These are phyloP conservation scores for Zarea fungicola DNA, from an alignment of 2,329 filamentous ascomycete genomes.

Conservation along the genomic window DNA sequence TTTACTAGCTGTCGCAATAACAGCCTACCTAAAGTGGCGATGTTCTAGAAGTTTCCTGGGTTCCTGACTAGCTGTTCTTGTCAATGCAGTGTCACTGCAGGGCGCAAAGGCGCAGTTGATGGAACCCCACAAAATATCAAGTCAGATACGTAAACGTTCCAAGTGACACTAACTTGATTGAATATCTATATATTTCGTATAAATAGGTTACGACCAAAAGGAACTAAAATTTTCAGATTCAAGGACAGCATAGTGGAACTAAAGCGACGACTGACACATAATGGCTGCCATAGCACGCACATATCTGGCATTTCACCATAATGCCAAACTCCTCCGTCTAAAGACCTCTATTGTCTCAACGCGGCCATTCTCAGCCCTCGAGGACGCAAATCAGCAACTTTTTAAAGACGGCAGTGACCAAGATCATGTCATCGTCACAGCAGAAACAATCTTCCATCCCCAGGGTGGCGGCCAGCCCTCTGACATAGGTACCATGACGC, in stretches of 20 bases:
- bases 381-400: constrained; percentile 46
- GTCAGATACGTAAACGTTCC: too few species aligned
- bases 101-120: constrained; percentile 12
- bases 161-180: too few species aligned
- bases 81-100: neutral
- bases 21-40: too few species aligned
- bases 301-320: constrained; percentile 39
- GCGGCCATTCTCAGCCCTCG: constrained; percentile 43
- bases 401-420: constrained; percentile 51
- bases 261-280: too few species aligned
- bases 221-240: too few species aligned
- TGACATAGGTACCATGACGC: constrained; percentile 55
- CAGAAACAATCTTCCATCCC: constrained; percentile 67
- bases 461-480: constrained; percentile 72
- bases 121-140: constrained; percentile 4
- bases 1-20: too few species aligned
- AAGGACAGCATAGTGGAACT: too few species aligned
- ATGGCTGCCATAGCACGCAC: constrained; percentile 27
- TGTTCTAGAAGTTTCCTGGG: constrained; percentile 9
- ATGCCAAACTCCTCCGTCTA: constrained; percentile 39
- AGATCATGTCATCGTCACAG: constrained; percentile 54
- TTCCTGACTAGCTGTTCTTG: neutral
- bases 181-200: too few species aligned
- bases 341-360: constrained; percentile 42
- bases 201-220: too few species aligned